Conservation (phyloP, 805 yeast species). For the Saccharomycopsis sp. region DNA sequence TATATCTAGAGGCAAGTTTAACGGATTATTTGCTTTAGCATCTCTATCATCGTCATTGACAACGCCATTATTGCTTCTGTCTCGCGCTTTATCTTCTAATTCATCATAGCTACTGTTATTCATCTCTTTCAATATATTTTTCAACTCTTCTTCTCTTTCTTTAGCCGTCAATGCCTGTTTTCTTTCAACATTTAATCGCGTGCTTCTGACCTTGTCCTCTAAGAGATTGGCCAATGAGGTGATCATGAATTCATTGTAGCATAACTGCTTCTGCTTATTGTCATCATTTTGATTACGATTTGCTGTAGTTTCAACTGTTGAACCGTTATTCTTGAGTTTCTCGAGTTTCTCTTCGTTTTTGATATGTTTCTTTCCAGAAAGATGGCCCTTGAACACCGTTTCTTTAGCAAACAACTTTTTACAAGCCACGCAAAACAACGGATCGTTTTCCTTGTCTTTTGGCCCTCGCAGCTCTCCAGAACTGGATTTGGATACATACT, state of each 20-base stretch:
- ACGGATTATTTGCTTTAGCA: slow-evolving; percentile 36
- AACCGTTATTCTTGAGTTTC: slow-evolving; percentile 10
- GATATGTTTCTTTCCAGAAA: slow-evolving; percentile 68
- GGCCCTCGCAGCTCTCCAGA: slow-evolving; percentile 12
- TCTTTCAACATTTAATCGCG: slow-evolving; percentile 60
- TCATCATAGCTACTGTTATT: slow-evolving; percentile 32
- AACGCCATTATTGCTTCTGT: slow-evolving; percentile 25
- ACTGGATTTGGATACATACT: slow-evolving; percentile 14
- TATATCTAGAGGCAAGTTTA: slow-evolving; percentile 69
- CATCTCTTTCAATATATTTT: slow-evolving; percentile 32
- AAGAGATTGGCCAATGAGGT: slow-evolving; percentile 34
- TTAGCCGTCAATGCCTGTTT: slow-evolving; percentile 60
- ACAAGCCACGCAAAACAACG: slow-evolving; percentile 56
- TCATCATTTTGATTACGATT: background rate
- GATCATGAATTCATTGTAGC: slow-evolving; percentile 36
- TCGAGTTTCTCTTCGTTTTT: slow-evolving; percentile 35
- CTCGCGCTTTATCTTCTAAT: slow-evolving; percentile 27
- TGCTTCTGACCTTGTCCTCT: slow-evolving; percentile 36
- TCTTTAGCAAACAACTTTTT: slow-evolving; percentile 53
- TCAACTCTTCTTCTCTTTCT: slow-evolving; percentile 54
- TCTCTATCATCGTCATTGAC: slow-evolving; percentile 29
- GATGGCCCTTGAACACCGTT: slow-evolving; percentile 63
- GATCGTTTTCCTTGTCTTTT: slow-evolving; percentile 23
- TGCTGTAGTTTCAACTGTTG: background rate
- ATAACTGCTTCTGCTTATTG: slow-evolving; percentile 22